phyloP scores from a whole-genome alignment of 495 filamentous ascomycete species.

The Apiosordaria backusii region DNA sequence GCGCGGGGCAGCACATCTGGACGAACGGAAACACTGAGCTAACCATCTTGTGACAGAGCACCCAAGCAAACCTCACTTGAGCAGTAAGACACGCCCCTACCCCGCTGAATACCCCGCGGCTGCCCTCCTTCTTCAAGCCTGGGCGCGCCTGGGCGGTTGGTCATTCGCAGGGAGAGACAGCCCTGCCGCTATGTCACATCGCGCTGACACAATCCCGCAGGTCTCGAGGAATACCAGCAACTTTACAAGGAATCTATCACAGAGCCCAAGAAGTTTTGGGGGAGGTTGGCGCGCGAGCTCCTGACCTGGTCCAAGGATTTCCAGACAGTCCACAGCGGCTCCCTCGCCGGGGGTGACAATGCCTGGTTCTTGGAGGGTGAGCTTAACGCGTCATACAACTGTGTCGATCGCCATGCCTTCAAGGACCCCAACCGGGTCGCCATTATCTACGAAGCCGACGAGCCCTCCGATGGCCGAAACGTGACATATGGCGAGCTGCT shows the following conservation, averaged over 20 bases:
- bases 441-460: slow-evolving; percentile 98
- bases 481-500: slow-evolving; percentile 94
- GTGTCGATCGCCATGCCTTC: slow-evolving; percentile 91
- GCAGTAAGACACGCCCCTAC: slow-evolving; percentile 36
- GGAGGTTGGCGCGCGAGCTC: slow-evolving; percentile 75
- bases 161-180: neutral
- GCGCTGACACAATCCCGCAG: slow-evolving; percentile 31
- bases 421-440: slow-evolving; percentile 88
- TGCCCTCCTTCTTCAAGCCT: neutral
- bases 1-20: slow-evolving; percentile 27
- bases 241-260: slow-evolving; percentile 96
- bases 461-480: slow-evolving; percentile 78
- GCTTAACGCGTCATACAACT: slow-evolving; percentile 96
- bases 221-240: slow-evolving; percentile 81
- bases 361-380: slow-evolving; percentile 94
- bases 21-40: slow-evolving; percentile 33
- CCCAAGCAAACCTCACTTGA: slow-evolving; percentile 55
- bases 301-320: slow-evolving; percentile 90
- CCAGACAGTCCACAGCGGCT: slow-evolving; percentile 79
- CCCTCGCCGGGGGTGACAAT: slow-evolving; percentile 74
- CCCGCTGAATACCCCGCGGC: slow-evolving; percentile 5
- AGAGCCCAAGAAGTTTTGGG: slow-evolving; percentile 90
- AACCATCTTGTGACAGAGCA: slow-evolving; percentile 47
- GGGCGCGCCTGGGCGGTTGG: neutral
- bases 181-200: neutral